phyloP scores from a whole-genome alignment of 2,329 filamentous ascomycete genomes.

The Ceratocystis alfenasii region DNA sequence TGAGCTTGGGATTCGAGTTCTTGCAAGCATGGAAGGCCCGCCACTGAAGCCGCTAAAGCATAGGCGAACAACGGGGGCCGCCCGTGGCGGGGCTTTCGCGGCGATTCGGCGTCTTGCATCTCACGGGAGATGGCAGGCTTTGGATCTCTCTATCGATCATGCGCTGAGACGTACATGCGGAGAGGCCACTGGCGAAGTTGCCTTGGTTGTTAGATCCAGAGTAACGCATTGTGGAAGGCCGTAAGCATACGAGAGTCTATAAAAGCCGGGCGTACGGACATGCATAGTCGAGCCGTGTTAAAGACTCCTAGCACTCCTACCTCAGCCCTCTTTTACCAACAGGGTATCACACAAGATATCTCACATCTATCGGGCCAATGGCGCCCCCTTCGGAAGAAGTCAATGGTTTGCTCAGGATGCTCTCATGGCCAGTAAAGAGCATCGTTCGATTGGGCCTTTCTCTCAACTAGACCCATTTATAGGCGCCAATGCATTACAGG shows the following conservation, averaged over 20 bases:
- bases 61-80: too few species aligned
- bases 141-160: background rate
- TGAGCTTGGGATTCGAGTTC: too few species aligned
- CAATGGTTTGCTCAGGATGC: background rate
- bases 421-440: background rate
- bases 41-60: background rate
- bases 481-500: background rate
- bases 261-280: background rate
- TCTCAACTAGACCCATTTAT: background rate
- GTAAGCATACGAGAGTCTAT: background rate
- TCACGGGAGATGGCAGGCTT: background rate
- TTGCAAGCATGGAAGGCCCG: background rate
- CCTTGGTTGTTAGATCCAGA: background rate
- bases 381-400: too few species aligned
- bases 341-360: background rate
- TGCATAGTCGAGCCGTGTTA: background rate
- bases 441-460: background rate
- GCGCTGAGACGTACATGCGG: background rate
- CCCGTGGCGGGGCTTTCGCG: background rate
- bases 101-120: background rate
- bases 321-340: background rate
- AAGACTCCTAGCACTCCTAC: too few species aligned
- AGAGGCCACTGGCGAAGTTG: background rate
- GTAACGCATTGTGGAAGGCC: background rate
- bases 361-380: background rate